Conservation (phyloP, 140 eudicot genomes). For the Senecio squalidus region DNA sequence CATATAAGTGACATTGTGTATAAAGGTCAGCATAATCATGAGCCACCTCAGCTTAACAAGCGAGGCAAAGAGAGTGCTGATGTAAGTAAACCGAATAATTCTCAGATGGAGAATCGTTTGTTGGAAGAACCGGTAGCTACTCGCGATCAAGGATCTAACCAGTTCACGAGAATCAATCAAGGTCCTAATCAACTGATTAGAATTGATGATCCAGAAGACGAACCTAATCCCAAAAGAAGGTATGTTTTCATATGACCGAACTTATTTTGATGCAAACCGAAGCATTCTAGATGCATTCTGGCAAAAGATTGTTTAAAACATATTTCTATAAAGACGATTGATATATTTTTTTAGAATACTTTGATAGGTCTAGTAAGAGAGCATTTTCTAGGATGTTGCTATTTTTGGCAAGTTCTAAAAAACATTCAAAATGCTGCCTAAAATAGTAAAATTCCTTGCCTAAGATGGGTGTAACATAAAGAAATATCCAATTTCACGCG, state of each 20-base stretch:
- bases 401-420: not conserved
- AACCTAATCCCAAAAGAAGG: constrained; percentile 88
- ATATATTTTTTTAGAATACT: not conserved
- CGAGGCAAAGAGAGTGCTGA: constrained; percentile 49
- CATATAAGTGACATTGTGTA: constrained; percentile 76
- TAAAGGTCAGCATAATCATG: constrained; percentile 88
- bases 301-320: not conserved
- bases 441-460: not conserved
- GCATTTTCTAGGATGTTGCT: not conserved
- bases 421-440: not conserved
- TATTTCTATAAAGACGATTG: not conserved
- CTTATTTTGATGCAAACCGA: not conserved
- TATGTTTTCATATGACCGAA: constrained; percentile 1
- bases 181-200: constrained; percentile 24
- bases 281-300: not conserved
- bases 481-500: not conserved
- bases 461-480: not conserved
- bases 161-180: constrained; percentile 20
- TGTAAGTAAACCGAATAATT: constrained; percentile 23
- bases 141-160: constrained; percentile 19
- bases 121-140: constrained; percentile 23
- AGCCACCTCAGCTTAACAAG: constrained; percentile 44
- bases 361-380: not conserved
- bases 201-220: constrained; percentile 47
- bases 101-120: constrained; percentile 20